phyloP scores from a whole-genome alignment of 176 grass and related monocot species.

The Dendrocalamus sinicus region DNA sequence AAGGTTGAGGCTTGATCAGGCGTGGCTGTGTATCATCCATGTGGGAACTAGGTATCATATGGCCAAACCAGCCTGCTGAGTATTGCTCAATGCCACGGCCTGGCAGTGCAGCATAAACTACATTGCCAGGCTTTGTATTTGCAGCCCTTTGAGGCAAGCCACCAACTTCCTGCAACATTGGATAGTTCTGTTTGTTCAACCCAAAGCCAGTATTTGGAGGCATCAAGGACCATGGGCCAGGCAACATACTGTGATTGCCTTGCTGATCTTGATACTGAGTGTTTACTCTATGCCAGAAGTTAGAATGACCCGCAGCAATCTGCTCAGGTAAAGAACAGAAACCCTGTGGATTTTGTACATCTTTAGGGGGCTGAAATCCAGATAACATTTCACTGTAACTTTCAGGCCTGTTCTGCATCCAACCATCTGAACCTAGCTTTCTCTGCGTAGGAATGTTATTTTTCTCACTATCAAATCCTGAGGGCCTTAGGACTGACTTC shows the following conservation, averaged over 20 bases:
- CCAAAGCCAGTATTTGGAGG: slow-evolving; percentile 56
- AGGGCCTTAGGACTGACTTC: slow-evolving; percentile 46
- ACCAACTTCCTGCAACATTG: slow-evolving; percentile 42
- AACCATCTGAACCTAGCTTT: slow-evolving; percentile 56
- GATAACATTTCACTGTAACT: slow-evolving; percentile 50
- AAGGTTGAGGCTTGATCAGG: slow-evolving; percentile 60
- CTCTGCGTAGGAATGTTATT: slow-evolving; percentile 38
- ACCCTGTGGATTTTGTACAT: slow-evolving; percentile 38
- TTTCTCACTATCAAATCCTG: slow-evolving; percentile 45
- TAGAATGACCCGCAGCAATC: slow-evolving; percentile 47
- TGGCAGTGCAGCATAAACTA: slow-evolving; percentile 35
- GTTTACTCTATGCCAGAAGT: slow-evolving; percentile 53
- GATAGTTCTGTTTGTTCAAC: slow-evolving; percentile 44
- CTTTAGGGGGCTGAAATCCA: slow-evolving; percentile 56
- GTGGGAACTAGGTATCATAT: slow-evolving; percentile 40
- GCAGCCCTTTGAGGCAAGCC: slow-evolving; percentile 46
- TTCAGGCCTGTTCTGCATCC: slow-evolving; percentile 49
- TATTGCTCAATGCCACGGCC: slow-evolving; percentile 46
- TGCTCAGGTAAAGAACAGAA: slow-evolving; percentile 59
- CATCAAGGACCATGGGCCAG: slow-evolving; percentile 63
- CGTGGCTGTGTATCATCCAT: slow-evolving; percentile 42
- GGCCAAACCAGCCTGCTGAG: slow-evolving; percentile 56
- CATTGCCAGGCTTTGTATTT: slow-evolving; percentile 51
- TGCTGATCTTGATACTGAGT: slow-evolving; percentile 62
- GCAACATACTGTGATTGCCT: slow-evolving; percentile 47